These are phyloP conservation scores for Yarrowia hollandica DNA, from an alignment of 805 yeast genomes.

Conservation along the genomic window DNA sequence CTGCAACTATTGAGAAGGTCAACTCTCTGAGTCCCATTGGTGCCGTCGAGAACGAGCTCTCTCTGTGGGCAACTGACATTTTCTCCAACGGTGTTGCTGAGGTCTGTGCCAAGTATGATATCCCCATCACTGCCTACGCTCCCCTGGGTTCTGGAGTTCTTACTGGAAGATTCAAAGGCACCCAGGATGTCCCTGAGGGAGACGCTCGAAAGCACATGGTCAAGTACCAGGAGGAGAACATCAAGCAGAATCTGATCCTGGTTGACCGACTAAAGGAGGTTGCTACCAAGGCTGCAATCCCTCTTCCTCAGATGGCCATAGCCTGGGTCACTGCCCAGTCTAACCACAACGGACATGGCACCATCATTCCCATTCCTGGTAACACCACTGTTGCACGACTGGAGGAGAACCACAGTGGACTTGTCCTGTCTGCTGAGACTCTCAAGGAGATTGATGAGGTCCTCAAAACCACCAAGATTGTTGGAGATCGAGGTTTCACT, in stretches of 20 bases:
- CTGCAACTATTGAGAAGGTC: slow-evolving; percentile 61
- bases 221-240: slow-evolving; percentile 59
- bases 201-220: slow-evolving; percentile 57
- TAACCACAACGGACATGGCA: slow-evolving; percentile 46
- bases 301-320: slow-evolving; percentile 68
- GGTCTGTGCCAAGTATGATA: slow-evolving; percentile 54
- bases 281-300: slow-evolving; percentile 49
- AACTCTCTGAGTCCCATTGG: slow-evolving; percentile 54
- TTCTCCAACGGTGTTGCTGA: slow-evolving; percentile 62
- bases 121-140: slow-evolving; percentile 77
- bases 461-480: slow-evolving; percentile 47
- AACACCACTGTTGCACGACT: slow-evolving; percentile 62
- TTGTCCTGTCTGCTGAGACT: slow-evolving; percentile 56
- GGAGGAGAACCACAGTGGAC: slow-evolving; percentile 54
- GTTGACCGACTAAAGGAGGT: slow-evolving; percentile 52
- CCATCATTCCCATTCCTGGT: slow-evolving; percentile 78
- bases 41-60: slow-evolving; percentile 76
- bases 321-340: slow-evolving; percentile 59
- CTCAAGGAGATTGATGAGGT: slow-evolving; percentile 53
- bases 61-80: slow-evolving; percentile 66
- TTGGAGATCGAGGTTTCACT: slow-evolving; percentile 51
- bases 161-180: slow-evolving; percentile 57
- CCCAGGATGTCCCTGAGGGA: slow-evolving; percentile 53
- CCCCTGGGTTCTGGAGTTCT: slow-evolving; percentile 80
- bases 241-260: slow-evolving; percentile 53